A percentile compares a stretch with the other conserved stretches of the same genome.
These are phyloP conservation scores for Pachyrhizus erosus DNA, from an alignment of 306 rosid genomes.

Conservation along the genomic window DNA sequence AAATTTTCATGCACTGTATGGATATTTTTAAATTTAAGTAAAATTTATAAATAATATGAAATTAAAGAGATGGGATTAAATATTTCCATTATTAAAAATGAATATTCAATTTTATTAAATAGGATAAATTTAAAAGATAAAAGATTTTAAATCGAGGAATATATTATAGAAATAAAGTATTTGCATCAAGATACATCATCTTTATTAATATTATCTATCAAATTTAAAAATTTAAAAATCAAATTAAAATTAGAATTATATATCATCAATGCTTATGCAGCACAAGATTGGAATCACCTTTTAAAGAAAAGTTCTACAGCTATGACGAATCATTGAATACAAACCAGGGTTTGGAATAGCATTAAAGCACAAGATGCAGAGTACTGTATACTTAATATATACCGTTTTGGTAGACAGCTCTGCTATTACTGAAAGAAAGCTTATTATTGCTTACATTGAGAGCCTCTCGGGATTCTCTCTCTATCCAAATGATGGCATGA, in stretches of 20 bases:
- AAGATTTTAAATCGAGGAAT: not conserved
- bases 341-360: conserved; percentile 18
- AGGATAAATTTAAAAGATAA: not conserved
- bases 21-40: not conserved
- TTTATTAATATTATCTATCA: too few species aligned
- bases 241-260: too few species aligned
- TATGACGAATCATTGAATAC: not conserved
- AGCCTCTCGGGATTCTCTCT: conserved; percentile 85
- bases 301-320: not conserved
- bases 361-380: conserved; percentile 1
- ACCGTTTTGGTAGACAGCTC: not conserved
- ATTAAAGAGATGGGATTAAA: not conserved
- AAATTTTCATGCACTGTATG: not conserved
- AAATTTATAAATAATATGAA: too few species aligned
- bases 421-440: conserved; percentile 35
- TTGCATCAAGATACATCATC: too few species aligned
- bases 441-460: conserved; percentile 67
- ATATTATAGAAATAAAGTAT: not conserved
- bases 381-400: not conserved
- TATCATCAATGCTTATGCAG: not conserved
- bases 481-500: conserved; percentile 92
- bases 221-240: too few species aligned
- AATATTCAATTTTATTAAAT: not conserved
- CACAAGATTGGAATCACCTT: not conserved
- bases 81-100: not conserved